A percentile compares a stretch with the other conserved stretches of the same genome.
Evolutionary conservation across 371 early-diverging fungal species (phyloP).

Genomic region (Mucor irregularis): DNA sequence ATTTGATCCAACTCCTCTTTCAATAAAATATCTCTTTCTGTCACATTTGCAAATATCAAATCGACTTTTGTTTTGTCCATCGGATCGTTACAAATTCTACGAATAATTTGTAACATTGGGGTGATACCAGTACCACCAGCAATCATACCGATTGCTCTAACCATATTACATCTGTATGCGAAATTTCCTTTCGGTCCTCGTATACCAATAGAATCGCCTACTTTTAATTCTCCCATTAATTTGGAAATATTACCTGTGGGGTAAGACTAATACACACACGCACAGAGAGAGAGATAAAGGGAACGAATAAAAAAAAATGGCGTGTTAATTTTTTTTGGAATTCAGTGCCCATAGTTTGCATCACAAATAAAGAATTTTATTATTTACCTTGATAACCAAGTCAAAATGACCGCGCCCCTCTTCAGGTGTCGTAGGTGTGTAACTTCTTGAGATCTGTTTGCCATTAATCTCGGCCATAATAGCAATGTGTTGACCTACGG

Average conservation of each 20-base stretch:
- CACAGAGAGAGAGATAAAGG: too few relatives aligned
- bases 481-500: constrained; percentile 91
- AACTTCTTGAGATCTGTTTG: constrained; percentile 86
- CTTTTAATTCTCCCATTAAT: constrained; percentile 61
- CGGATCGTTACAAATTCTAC: constrained; percentile 78
- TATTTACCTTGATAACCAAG: constrained; percentile 84
- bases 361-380: not conserved
- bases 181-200: constrained; percentile 91
- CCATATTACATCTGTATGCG: constrained; percentile 79
- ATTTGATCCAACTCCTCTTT: constrained; percentile 79
- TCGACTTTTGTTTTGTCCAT: constrained; percentile 72
- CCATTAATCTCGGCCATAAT: constrained; percentile 85
- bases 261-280: constrained; percentile 61
- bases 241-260: constrained; percentile 82
- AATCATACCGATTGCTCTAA: constrained; percentile 86
- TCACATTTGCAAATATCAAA: constrained; percentile 90
- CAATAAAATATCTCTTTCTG: constrained; percentile 83
- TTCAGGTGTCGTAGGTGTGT: constrained; percentile 89
- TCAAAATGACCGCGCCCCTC: constrained; percentile 88
- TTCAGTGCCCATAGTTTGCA: too few relatives aligned
- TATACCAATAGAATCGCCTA: constrained; percentile 77
- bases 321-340: too few relatives aligned
- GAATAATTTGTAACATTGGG: constrained; percentile 90
- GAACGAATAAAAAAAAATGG: not conserved
- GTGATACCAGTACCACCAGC: constrained; percentile 91